Percentiles rank a stretch among this genome's conserved stretches.
Conservation (phyloP, 345 rosid species). For the Citrus sp. region DNA sequence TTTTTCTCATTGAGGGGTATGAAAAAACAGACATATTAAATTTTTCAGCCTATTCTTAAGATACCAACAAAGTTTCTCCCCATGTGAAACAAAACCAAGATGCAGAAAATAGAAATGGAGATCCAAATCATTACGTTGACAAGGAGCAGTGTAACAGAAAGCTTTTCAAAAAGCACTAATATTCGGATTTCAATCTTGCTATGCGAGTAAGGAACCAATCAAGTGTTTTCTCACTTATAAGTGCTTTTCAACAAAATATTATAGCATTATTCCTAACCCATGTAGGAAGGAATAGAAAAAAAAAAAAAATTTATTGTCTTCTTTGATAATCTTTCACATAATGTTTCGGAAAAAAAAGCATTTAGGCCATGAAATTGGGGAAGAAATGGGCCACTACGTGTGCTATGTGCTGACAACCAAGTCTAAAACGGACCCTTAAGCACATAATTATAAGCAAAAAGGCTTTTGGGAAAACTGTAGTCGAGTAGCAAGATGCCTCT, state of each 20-base stretch:
- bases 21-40: background rate
- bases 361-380: background rate
- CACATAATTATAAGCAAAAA: too few relatives aligned
- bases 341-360: background rate
- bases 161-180: background rate
- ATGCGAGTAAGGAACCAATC: constrained; percentile 22
- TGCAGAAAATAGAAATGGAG: background rate
- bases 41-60: background rate
- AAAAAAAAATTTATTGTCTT: background rate
- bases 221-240: background rate
- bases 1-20: background rate
- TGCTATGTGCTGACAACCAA: too few relatives aligned
- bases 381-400: too few relatives aligned
- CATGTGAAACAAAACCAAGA: too few relatives aligned
- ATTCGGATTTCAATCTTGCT: constrained; percentile 32
- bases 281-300: background rate
- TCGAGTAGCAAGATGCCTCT: too few relatives aligned
- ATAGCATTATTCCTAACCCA: constrained; percentile 1
- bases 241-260: too few relatives aligned
- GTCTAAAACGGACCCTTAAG: too few relatives aligned
- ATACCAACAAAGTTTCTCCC: too few relatives aligned
- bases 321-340: background rate
- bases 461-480: too few relatives aligned
- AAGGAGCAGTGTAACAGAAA: background rate
- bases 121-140: background rate